A percentile compares a stretch with the other conserved stretches of the same genome.
Conservation (phyloP, 2,329 filamentous ascomycete genomes). For the Zymoseptoria tritici region DNA sequence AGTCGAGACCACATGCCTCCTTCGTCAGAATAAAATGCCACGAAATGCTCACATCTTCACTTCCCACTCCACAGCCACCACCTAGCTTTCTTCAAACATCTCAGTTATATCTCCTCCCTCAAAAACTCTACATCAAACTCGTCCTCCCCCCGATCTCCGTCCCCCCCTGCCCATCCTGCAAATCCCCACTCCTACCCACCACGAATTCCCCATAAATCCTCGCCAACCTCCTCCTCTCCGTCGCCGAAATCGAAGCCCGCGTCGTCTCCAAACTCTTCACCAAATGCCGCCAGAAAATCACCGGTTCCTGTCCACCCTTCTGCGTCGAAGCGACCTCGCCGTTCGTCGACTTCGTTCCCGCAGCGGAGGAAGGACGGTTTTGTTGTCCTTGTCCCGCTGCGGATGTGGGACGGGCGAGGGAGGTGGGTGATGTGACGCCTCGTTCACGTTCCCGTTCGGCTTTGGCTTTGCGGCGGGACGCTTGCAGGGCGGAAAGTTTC, state of each 20-base stretch:
- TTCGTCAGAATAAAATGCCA: no score
- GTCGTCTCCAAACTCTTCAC: conserved; percentile 69
- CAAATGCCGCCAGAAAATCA: conserved; percentile 79
- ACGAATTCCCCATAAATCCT: conserved; percentile 91
- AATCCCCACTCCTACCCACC: conserved; percentile 83
- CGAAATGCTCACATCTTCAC: no score
- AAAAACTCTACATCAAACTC: conserved; percentile 81
- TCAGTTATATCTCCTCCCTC: no score
- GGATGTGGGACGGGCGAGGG: conserved; percentile 7
- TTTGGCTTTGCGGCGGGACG: conserved; percentile 57
- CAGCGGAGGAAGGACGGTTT: not conserved
- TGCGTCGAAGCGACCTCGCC: conserved; percentile 2
- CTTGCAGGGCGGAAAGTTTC: conserved; percentile 75
- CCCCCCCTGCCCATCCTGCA: conserved; percentile 85
- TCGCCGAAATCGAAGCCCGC: conserved; percentile 69
- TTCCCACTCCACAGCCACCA: no score
- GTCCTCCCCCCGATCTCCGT: conserved; percentile 88
- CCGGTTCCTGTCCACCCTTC: conserved; percentile 50
- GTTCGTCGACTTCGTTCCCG: not conserved
- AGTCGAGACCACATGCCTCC: no score
- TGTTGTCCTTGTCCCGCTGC: not conserved
- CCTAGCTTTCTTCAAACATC: no score
- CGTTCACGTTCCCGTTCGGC: conserved; percentile 27
- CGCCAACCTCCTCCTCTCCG: conserved; percentile 66
- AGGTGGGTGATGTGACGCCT: conserved; percentile 7